Evolutionary conservation across 257 asterid species (phyloP).

Genomic region (Orobanche coerulescens): DNA sequence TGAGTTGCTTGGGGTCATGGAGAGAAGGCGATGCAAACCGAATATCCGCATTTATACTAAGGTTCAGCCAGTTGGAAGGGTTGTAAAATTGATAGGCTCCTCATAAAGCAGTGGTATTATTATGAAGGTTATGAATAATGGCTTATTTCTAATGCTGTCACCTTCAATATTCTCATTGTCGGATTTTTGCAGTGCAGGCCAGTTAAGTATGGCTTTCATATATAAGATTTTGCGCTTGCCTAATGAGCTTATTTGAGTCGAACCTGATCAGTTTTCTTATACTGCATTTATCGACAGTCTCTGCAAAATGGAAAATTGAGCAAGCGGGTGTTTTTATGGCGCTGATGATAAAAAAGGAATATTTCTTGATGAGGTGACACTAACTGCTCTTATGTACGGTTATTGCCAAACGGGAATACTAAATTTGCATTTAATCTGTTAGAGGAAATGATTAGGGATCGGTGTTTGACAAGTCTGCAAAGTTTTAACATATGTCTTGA

Average conservation of each 20-base stretch:
- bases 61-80: slow-evolving; percentile 37
- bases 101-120: slow-evolving; percentile 31
- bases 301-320: slow-evolving; percentile 27
- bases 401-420: slow-evolving; percentile 24
- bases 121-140: slow-evolving; percentile 28
- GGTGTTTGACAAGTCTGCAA: slow-evolving; percentile 25
- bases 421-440: slow-evolving; percentile 20
- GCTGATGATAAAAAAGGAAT: slow-evolving; percentile 32
- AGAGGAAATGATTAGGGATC: slow-evolving; percentile 20
- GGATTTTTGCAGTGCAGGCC: slow-evolving; percentile 34
- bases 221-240: slow-evolving; percentile 22
- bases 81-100: slow-evolving; percentile 34
- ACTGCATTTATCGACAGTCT: slow-evolving; percentile 35
- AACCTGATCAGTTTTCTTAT: slow-evolving; percentile 34
- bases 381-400: slow-evolving; percentile 35
- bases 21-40: slow-evolving; percentile 34
- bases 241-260: slow-evolving; percentile 28
- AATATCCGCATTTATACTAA: slow-evolving; percentile 42
- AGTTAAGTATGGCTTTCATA: slow-evolving; percentile 33
- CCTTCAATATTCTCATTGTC: slow-evolving; percentile 33
- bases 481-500: slow-evolving; percentile 33
- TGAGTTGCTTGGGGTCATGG: slow-evolving; percentile 47
- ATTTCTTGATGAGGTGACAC: slow-evolving; percentile 32
- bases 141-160: slow-evolving; percentile 30
- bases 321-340: slow-evolving; percentile 30